Base-by-base conservation (phyloP, 345 rosid genomes). In the Citropsis articulata region DNA sequence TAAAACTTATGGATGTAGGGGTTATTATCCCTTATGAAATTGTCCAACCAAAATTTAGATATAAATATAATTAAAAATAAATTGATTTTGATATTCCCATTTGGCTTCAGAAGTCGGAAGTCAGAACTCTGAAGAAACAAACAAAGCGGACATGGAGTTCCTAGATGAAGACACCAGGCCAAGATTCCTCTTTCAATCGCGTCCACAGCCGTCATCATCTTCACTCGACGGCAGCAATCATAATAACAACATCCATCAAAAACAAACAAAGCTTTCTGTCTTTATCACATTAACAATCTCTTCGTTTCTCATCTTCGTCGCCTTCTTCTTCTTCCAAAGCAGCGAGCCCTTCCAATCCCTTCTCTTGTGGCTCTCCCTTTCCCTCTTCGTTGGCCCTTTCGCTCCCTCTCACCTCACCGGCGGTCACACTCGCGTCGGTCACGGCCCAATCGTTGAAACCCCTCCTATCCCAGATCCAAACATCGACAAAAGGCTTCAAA, bases 161-260 rank as follows among this genome's bases (percentile, higher is more conserved):
- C 71, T 82, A 70, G 99, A 96, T 83, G 99, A 94, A 75, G 98
- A 94, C 82, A 79, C 88, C 2, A 88, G 92, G 72, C 98, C 96
- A 30, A 86, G 94, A 81, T 85, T 93, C 81, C 85, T 91, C 77
- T 86, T 93, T 78, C 96, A 91, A 36, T 87, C 98, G 27, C 91
- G 90, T n/a, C 86, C 86, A 9, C 77, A 76, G 25, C 67, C 81
- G 14, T 66, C 89, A 28, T 81, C 89, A 40, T 40, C 45, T 24
- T 80, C 81, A 4, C 79, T 66, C 9, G 50, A 76, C 60, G 31
- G 71, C 4, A 21, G 60, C 50, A 45, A 10, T 45, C 50, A 53
- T 19, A 24, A 71, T 28, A n/a, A 77, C 31, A 63, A 73, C 42
- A 67, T 78, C 45, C 75, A 77, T 0, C 78, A 67, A 38, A 84